Conservation (phyloP, 2,329 filamentous ascomycete species). For the Stemphylium vesicarium region DNA sequence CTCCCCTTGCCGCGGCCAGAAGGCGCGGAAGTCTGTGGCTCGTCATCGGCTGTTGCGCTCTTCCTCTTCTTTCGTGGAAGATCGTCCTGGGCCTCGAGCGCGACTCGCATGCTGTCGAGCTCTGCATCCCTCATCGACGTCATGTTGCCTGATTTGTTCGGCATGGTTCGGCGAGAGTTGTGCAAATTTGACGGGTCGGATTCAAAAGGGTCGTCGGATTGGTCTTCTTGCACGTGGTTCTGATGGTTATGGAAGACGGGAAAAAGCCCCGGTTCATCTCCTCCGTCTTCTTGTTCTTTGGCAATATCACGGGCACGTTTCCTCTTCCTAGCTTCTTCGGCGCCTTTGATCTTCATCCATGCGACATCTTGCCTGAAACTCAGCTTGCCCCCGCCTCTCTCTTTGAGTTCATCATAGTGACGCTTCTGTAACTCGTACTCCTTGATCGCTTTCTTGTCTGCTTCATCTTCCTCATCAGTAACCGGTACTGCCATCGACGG, state of each 20-base stretch:
- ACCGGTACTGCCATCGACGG: background rate
- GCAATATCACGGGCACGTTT: slow-evolving; percentile 27
- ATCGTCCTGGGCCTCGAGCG: slow-evolving; percentile 32
- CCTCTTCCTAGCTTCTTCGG: slow-evolving; percentile 24
- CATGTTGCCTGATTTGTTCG: slow-evolving; percentile 16
- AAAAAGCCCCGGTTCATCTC: slow-evolving; percentile 19
- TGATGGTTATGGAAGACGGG: slow-evolving; percentile 1
- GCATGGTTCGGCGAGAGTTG: slow-evolving; percentile 24
- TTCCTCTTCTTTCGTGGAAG: slow-evolving; percentile 35
- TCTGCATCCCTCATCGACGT: slow-evolving; percentile 37
- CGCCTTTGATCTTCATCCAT: slow-evolving; percentile 34
- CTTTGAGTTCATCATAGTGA: slow-evolving; percentile 27
- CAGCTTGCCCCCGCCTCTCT: slow-evolving; percentile 23
- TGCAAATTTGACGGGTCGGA: background rate
- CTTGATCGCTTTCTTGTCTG: slow-evolving; percentile 15
- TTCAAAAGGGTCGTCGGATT: slow-evolving; percentile 9
- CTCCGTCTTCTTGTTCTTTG: slow-evolving; percentile 14
- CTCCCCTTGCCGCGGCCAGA: slow-evolving; percentile 9
- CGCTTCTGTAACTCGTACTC: slow-evolving; percentile 29
- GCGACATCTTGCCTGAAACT: slow-evolving; percentile 36
- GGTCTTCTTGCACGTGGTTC: slow-evolving; percentile 9
- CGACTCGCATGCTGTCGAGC: slow-evolving; percentile 37
- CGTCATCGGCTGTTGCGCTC: slow-evolving; percentile 3
- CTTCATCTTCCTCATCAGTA: slow-evolving; percentile 12
- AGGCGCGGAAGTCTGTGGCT: background rate